Evolutionary conservation across 192 early-diverging fungal genomes (phyloP).

Genomic region (Linnemannia schmuckeri): DNA sequence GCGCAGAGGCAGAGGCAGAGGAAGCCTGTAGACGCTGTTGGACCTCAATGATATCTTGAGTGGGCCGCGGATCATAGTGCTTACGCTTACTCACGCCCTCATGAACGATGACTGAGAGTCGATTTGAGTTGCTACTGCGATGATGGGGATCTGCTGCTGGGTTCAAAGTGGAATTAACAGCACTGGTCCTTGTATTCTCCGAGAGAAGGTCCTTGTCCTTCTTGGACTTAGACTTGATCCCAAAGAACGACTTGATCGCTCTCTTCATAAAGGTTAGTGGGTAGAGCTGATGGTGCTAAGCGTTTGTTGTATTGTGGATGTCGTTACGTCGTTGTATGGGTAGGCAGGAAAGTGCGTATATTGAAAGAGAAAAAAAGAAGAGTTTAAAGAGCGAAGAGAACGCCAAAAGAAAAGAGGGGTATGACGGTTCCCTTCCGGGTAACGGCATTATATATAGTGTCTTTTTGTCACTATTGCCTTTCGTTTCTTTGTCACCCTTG

Average conservation of each 20-base stretch:
- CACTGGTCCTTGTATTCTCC: background rate
- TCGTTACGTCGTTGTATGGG: background rate
- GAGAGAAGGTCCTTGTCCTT: background rate
- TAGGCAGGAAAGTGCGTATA: background rate
- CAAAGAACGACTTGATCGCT: conserved; percentile 24
- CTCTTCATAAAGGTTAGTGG: conserved; percentile 10
- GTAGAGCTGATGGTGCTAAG: background rate
- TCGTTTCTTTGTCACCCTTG: background rate
- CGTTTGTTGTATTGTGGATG: no score
- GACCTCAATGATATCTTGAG: background rate
- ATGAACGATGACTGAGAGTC: background rate
- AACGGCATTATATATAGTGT: background rate
- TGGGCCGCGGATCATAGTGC: background rate
- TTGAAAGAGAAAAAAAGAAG: background rate
- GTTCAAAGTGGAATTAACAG: background rate
- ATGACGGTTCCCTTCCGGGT: background rate
- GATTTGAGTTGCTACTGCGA: conserved; percentile 3
- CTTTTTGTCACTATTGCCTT: background rate
- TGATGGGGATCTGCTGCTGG: background rate
- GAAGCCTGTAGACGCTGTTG: background rate
- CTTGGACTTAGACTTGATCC: conserved; percentile 5
- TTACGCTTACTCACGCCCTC: background rate
- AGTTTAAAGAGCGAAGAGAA: background rate
- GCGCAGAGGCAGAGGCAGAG: background rate
- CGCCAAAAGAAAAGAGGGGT: background rate